Evolutionary conservation across 2,329 filamentous ascomycete genomes (phyloP).

Genomic region (Taxawa tesnikishii): DNA sequence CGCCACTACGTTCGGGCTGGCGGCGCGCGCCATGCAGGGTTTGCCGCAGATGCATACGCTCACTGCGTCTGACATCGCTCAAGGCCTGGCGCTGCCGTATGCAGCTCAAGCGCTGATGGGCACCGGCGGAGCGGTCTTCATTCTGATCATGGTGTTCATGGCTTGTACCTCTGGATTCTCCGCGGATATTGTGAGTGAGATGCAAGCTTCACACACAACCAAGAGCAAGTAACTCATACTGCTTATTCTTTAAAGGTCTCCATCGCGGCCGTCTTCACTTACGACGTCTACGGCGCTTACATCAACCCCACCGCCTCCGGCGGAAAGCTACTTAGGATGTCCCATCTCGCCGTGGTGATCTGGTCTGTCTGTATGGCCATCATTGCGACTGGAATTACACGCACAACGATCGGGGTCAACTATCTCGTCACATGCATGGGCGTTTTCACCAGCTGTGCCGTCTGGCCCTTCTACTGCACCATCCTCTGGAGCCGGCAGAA

Average conservation of each 20-base stretch:
- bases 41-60: constrained; percentile 12
- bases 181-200: constrained; percentile 23
- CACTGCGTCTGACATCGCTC: constrained; percentile 10
- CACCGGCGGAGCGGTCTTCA: constrained; percentile 20
- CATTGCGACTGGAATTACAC: constrained; percentile 13
- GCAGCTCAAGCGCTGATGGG: constrained; percentile 22
- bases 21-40: constrained; percentile 13
- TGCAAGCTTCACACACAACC: background rate
- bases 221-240: background rate
- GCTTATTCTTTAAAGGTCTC: constrained; percentile 22
- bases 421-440: constrained; percentile 13
- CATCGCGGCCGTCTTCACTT: constrained; percentile 25
- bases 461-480: constrained; percentile 18
- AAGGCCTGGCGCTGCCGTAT: constrained; percentile 18
- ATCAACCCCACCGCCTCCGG: constrained; percentile 21
- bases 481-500: constrained; percentile 19
- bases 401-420: constrained; percentile 14
- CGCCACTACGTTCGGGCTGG: constrained; percentile 16
- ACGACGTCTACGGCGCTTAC: constrained; percentile 29
- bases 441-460: constrained; percentile 14
- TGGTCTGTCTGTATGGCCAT: constrained; percentile 21
- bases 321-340: constrained; percentile 19
- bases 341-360: constrained; percentile 21
- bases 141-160: constrained; percentile 35
- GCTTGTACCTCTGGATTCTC: constrained; percentile 32